Base-by-base conservation (phyloP, 2,329 filamentous ascomycete genomes). In the Penicillium sp. region DNA sequence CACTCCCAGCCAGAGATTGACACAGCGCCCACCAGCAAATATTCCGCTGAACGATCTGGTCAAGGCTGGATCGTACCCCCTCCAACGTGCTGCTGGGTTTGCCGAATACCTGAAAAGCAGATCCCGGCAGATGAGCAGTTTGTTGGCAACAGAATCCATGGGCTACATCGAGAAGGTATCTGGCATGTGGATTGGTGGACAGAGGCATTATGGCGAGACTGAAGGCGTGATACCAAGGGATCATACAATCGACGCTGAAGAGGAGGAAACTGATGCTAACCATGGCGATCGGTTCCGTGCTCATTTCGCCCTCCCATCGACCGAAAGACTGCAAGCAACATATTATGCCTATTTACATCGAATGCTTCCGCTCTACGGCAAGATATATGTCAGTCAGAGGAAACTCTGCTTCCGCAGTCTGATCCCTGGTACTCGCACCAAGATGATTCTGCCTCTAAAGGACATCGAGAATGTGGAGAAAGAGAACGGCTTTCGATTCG, bases 111-210 rank as follows among this genome's bases (percentile, higher is more conserved):
- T 97, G 51, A 90, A 90, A 68, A 88, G 83, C 55, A 87, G 90
- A 22, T 89, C 91, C 22, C 90, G 90, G 64, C 86, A 87, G 33
- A 90, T 98, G 87, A 91, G 90, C 58, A 90, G 82, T 27, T 78
- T 96, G 9, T 78, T 98, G 46, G 90, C 93, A 7, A 91, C 89
- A 0, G 93, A 97, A 72, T 96, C 93, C 0, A 96, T 96, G 87
- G 92, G 91, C 1, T 98, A 98, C 70, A 89, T 96, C 31, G 93
- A 96, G 70, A 98, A 97, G 74, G 93, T 98, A 0, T 96, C 93
- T 0, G 93, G 92, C 37, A 98, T 98, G 90, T 95, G 95, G 87
- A 90, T 92, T 64, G 95, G 95, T 33, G 91, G 91, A 13, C 88
- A 89, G 66, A 92, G 89, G 67, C 93, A 98, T 74, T 99, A 98